Conservation (phyloP, 2,329 filamentous ascomycete genomes). For the Aspergillus brasiliensis region DNA sequence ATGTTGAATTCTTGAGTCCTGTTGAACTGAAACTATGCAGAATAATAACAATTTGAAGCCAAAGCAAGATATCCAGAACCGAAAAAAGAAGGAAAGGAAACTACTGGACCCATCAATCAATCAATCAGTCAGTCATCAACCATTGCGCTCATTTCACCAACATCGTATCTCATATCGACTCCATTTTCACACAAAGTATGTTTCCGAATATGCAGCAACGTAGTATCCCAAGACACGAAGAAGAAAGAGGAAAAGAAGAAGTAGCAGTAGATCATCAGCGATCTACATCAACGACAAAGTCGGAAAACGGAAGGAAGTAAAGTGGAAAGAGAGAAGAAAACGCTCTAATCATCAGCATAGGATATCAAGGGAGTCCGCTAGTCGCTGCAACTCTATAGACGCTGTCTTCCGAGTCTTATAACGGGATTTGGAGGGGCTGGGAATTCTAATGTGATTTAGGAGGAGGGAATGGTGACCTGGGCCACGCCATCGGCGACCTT, state of each 20-base stretch:
- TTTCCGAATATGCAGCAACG: background rate
- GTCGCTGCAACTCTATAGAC: background rate
- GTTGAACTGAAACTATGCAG: background rate
- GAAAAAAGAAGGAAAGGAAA: no score
- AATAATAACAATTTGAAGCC: background rate
- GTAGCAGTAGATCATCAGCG: background rate
- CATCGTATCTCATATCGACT: constrained; percentile 10
- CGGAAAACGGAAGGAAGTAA: background rate
- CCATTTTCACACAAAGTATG: background rate
- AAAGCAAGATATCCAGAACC: constrained; percentile 2
- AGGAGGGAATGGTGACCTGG: constrained; percentile 46
- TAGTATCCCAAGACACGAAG: background rate
- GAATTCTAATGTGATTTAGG: constrained; percentile 24
- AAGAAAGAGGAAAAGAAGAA: background rate
- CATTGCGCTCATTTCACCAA: constrained; percentile 5
- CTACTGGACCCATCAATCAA: background rate
- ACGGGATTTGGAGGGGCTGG: background rate
- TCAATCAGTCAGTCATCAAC: background rate
- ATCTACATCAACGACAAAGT: background rate
- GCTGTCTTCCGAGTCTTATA: background rate
- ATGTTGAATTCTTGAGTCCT: background rate
- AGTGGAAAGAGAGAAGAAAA: background rate
- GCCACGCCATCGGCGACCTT: constrained; percentile 46
- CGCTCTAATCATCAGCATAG: constrained; percentile 8
- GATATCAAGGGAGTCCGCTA: constrained; percentile 2